phyloP scores from a whole-genome alignment of 2,329 filamentous ascomycete genomes.

The Hypoxylon sp. region DNA sequence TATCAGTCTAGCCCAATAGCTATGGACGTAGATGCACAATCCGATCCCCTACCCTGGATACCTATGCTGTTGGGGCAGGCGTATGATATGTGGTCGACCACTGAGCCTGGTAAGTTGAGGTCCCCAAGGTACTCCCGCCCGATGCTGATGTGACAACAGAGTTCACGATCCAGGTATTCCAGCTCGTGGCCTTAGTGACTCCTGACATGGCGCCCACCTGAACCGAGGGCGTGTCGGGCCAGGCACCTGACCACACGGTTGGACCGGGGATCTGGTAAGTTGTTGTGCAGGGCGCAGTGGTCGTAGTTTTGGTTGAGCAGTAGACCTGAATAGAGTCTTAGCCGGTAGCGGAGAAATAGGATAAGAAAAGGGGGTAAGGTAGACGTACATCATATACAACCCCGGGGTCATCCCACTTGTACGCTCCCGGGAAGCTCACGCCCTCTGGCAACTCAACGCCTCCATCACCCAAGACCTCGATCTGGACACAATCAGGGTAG shows the following conservation, averaged over 20 bases:
- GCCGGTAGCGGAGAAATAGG: neutral
- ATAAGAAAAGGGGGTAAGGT: neutral
- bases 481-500: slow-evolving; percentile 40
- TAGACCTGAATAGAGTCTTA: slow-evolving; percentile 16
- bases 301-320: slow-evolving; percentile 32
- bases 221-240: slow-evolving; percentile 27
- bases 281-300: slow-evolving; percentile 28
- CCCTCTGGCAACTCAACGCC: slow-evolving; percentile 29
- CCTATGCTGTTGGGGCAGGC: slow-evolving; percentile 27
- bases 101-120: slow-evolving; percentile 27
- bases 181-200: slow-evolving; percentile 25
- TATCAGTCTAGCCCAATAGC: neutral
- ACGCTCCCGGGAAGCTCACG: slow-evolving; percentile 36
- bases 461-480: slow-evolving; percentile 38
- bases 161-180: slow-evolving; percentile 33
- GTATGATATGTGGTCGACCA: slow-evolving; percentile 35
- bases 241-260: slow-evolving; percentile 29
- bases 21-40: neutral
- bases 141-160: slow-evolving; percentile 33
- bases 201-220: slow-evolving; percentile 31
- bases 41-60: no score
- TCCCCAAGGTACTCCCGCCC: slow-evolving; percentile 12
- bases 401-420: slow-evolving; percentile 32
- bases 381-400: slow-evolving; percentile 30
- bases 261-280: slow-evolving; percentile 33